Base-by-base conservation (phyloP, 2,329 filamentous ascomycete genomes). In the Penicillium decumbens region DNA sequence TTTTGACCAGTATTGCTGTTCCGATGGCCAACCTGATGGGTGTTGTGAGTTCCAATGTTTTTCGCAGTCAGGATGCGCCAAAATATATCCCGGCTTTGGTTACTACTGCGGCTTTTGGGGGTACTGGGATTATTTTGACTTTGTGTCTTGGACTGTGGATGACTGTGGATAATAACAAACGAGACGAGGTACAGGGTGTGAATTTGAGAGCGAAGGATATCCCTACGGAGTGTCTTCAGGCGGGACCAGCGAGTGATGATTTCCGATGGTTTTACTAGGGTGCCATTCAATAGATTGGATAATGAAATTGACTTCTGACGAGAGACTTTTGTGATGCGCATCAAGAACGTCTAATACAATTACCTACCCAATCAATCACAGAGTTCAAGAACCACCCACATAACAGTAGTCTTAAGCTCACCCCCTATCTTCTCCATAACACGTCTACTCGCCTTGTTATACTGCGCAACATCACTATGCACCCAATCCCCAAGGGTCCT, bases 21-120 rank as follows among this genome's bases (percentile, higher is more conserved):
- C 84, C 85, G 0, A 63, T 87, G 6, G 85, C 85, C 2, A 89
- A 89, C 58, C 62, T 88, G 32, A 88, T 88, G 82, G 84, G 84
- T 10, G 72, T 87, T 0, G 80, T 87, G 0, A 75, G 75, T 28
- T 79, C 77, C 50, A 86, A 87, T 59, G 82, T 85, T 54, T 87
- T 86, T 69, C 72, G 76, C 20, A 72, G 72, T 24, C 69, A 82
- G 56, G 80, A 84, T 58, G 77, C 77, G 5, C 83, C 83, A 0
- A 78, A 82, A 57, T 86, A 86, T 59, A 69, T 79, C 12, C 81
- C 82, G 2, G 83, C 83, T 0, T 68, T 85, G 25, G 76, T 78
- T 18, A 84, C 81, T 0, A 85, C 61, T 1, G 60, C 60, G 3
- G 53, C 55, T 2, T 63, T 64, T 80, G 82, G 82, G 2, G 82